Evolutionary conservation across 2,329 filamentous ascomycete genomes (phyloP).

Genomic region (Alternaria rosae): DNA sequence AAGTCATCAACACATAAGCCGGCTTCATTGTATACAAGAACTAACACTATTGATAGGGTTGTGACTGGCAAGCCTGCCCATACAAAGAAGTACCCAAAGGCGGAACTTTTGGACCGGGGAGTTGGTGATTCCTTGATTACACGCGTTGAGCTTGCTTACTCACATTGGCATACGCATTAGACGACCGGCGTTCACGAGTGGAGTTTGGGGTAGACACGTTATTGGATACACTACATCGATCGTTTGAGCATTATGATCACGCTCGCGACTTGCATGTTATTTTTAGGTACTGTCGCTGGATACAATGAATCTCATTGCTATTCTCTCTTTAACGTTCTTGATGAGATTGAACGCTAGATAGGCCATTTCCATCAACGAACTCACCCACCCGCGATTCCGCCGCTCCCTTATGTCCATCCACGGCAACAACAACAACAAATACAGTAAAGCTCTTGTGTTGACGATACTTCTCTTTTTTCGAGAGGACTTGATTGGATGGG

Average conservation of each 20-base stretch:
- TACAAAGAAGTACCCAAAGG: constrained; percentile 65
- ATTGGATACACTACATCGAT: neutral
- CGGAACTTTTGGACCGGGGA: constrained; percentile 43
- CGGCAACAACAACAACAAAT: neutral
- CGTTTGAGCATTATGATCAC: neutral
- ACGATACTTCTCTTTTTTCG: too few relatives aligned
- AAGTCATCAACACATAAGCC: constrained; percentile 16
- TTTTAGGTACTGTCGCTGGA: neutral
- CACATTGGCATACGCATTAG: neutral
- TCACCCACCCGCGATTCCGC: neutral
- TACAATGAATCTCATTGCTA: neutral
- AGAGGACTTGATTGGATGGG: too few relatives aligned
- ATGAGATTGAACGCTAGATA: neutral
- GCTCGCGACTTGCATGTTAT: neutral
- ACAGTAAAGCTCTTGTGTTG: too few relatives aligned
- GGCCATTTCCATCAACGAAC: neutral
- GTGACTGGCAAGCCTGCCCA: constrained; percentile 83
- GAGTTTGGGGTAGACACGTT: neutral
- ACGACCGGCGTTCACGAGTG: neutral
- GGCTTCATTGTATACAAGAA: neutral
- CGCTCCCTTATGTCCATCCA: too few relatives aligned
- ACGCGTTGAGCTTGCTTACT: neutral
- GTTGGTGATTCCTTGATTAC: constrained; percentile 25
- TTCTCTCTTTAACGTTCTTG: neutral
- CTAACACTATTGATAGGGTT: constrained; percentile 59